phyloP scores from a whole-genome alignment of 2,329 filamentous ascomycete species.

The Passalora sequoiae region DNA sequence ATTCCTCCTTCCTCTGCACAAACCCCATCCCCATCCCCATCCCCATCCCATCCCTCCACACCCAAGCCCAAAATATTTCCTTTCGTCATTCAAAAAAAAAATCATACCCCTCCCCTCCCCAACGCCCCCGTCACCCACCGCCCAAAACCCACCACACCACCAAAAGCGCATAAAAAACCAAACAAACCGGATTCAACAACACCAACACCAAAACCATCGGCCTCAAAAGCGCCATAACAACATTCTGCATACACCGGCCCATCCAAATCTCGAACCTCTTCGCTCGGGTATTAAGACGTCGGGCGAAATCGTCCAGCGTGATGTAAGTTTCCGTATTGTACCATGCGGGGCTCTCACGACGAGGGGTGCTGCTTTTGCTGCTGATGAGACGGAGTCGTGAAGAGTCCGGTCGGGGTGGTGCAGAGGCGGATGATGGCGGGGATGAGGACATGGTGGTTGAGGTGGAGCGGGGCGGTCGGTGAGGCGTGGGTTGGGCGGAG shows the following conservation, averaged over 20 bases:
- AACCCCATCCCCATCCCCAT: neutral
- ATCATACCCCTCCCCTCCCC: neutral
- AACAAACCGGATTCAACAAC: conserved; percentile 28
- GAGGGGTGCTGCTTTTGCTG: conserved; percentile 6
- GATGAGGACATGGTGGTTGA: neutral
- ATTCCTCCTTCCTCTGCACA: too few relatives aligned
- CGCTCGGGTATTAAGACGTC: conserved; percentile 22
- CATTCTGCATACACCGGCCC: conserved; percentile 27
- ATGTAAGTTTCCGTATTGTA: conserved; percentile 26
- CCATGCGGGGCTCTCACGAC: conserved; percentile 25
- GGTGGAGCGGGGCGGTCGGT: neutral
- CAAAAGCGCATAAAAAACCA: conserved; percentile 24
- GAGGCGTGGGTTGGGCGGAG: neutral
- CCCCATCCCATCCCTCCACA: neutral
- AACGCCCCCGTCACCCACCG: conserved; percentile 4
- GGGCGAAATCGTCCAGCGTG: conserved; percentile 30
- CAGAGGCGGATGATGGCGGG: neutral
- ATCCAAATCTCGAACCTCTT: conserved; percentile 27
- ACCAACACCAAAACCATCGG: conserved; percentile 30
- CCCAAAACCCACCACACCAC: conserved; percentile 22
- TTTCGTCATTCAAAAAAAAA: neutral
- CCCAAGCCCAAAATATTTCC: neutral
- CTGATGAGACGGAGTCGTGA: conserved; percentile 5
- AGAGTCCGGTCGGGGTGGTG: conserved; percentile 4
- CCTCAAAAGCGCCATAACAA: conserved; percentile 31